Evolutionary conservation across 148 eudicot species (phyloP).

Genomic region (Oxyria digyna): DNA sequence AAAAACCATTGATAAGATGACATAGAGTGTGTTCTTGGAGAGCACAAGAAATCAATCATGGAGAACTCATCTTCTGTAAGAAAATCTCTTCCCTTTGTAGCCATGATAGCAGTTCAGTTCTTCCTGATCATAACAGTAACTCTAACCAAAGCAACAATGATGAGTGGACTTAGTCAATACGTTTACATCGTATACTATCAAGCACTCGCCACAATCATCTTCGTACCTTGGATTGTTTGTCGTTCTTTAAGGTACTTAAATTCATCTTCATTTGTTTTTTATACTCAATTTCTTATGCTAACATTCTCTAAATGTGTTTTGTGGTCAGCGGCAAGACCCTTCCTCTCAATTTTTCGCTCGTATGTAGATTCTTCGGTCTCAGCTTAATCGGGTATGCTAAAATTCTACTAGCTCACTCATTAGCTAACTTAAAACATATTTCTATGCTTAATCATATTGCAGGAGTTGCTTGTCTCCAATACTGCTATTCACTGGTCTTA

Average conservation of each 20-base stretch:
- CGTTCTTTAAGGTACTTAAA: too few relatives aligned
- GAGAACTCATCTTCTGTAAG: background rate
- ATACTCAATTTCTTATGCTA: too few relatives aligned
- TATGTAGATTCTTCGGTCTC: background rate
- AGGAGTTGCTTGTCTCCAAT: background rate
- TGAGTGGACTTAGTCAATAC: background rate
- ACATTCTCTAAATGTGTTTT: too few relatives aligned
- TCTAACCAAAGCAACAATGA: background rate
- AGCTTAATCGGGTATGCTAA: slow-evolving; percentile 3
- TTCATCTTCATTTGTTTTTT: too few relatives aligned
- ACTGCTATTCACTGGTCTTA: background rate
- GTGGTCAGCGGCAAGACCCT: background rate
- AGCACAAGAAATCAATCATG: background rate
- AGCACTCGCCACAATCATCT: background rate
- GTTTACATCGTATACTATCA: background rate
- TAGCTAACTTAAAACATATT: too few relatives aligned
- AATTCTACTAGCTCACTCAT: too few relatives aligned
- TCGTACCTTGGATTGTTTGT: background rate
- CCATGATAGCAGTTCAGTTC: background rate
- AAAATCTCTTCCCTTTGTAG: slow-evolving; percentile 9
- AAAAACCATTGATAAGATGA: too few relatives aligned
- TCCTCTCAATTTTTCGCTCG: background rate
- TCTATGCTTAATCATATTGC: too few relatives aligned
- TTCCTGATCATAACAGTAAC: background rate
- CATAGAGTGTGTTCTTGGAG: too few relatives aligned